Base-by-base conservation (phyloP, 139 green algal species). In the Chlorella sp. region DNA sequence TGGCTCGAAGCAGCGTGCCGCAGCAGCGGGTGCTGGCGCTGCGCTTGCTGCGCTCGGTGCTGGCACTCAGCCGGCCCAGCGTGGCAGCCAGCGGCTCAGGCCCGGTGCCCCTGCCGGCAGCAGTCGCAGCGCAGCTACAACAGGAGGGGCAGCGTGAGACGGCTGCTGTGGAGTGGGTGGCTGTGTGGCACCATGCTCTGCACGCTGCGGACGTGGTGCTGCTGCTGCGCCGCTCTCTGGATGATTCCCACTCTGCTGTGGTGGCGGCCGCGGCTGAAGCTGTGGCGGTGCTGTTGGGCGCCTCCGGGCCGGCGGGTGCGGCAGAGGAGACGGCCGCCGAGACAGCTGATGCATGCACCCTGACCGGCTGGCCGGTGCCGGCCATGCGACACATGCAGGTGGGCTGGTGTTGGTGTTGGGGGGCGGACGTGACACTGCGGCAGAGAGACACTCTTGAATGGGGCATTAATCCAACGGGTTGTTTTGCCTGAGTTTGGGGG, bases 131-230 rank as follows among this genome's bases (percentile, higher is more conserved):
- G 16, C 34, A 83, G 62, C 78, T 83, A 0, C 75, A 60, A n/a
- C 39, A 41, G 78, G 20, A 82, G 16, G 28, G 28, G 44, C 72
- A 44, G 72, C 72, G n/a, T 15, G 20, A 44, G 28, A 25, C 30
- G 5, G 32, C n/a, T 30, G 25, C 28, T 12, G 36, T 73, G 17
- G 30, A 34, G 69, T 56, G 44, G 80, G 38, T 23, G 30, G 32
- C 38, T 30, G 78, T 96, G 47, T 95, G 92, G 93, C 72, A 86
- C 60, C 92, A 94, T 83, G 73, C 87, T 0, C 41, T 94, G 7
- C 57, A 84, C 0, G 81, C 89, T 25, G 82, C 92, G 20, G 83
- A 93, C 1, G 81, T 91, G 39, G 86, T 78, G 12, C 26, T 89
- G 26, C 83, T 93, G 71, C 83, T 94, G 41, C 89, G 92, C 2